Base-by-base conservation (phyloP, 352 stramenopile genomes). In the Pythium oligandrum region DNA sequence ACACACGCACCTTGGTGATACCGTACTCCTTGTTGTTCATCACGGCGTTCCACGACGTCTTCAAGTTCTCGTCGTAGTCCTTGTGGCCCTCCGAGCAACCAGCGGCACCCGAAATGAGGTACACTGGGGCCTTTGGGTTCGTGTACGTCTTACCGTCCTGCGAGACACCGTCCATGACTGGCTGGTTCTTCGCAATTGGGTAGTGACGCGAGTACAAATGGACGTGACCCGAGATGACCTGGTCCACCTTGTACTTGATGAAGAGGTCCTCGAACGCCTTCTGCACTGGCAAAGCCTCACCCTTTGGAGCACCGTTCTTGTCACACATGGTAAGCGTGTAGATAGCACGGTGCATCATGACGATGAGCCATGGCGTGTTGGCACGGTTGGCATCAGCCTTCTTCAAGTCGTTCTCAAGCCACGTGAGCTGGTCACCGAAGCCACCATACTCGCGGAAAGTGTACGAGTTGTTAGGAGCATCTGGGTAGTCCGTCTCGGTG, bases 301-400 rank as follows among this genome's bases (percentile, higher is more conserved):
- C 68, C 30, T 44, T 64, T 6, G 61, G 61, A 5, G 48, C 39
- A 42, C 55, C 52, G 31, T 62, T 45, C 2, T 48, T 34, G 38
- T 69, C 52, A 9, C 31, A 45, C 3, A 43, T 11, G 5, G 4
- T 39, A 7, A 53, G 36, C 4, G 45, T 55, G 60, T 95, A 96
- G 33, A 94, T 65, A 0, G 85, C 81, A 32, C 82, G 78, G 51
- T 96, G 86, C 52, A 81, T 84, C 1, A 66, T 65, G 2, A 90
- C 75, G 44, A 95, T 64, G 26, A 95, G 60, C 85, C 83, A 95
- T 35, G 83, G 70, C 30, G 74, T 64, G 0, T 75, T 66, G 12
- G 39, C 64, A 8, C 78, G 66, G 52, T 85, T 78, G 12, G 66
- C 64, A 37, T 69, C 44, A 1, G 83, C 84, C 43, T 70, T 71